Evolutionary conservation across 257 asterid species (phyloP).

Genomic region (Solanum infundibuliforme): DNA sequence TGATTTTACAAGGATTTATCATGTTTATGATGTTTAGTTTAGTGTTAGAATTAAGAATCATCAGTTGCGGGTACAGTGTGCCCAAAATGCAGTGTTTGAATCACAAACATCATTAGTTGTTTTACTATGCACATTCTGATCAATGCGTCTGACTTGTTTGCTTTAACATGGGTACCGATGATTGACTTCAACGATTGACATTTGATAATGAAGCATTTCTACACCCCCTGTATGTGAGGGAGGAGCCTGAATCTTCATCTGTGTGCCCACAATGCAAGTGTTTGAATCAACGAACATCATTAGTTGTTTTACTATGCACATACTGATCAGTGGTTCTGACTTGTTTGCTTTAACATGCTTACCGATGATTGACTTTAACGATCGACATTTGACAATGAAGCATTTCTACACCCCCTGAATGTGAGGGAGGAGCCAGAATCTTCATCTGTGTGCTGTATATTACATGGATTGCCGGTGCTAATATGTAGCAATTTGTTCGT

Average conservation of each 20-base stretch:
- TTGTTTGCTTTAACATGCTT: neutral
- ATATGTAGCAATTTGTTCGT: neutral
- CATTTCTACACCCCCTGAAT: neutral
- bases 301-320: neutral
- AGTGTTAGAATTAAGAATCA: neutral
- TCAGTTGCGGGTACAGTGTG: neutral
- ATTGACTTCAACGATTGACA: neutral
- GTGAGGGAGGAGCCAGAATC: neutral
- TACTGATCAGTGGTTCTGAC: neutral
- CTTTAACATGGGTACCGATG: neutral
- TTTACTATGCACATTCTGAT: neutral
- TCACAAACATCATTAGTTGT: neutral
- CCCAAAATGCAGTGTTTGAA: neutral
- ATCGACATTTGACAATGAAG: neutral
- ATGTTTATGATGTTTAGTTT: neutral
- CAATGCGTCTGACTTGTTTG: neutral
- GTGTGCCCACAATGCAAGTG: neutral
- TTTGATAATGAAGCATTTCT: neutral
- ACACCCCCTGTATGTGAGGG: neutral
- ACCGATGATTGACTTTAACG: neutral
- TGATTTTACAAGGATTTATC: conserved; percentile 11
- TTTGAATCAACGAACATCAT: neutral
- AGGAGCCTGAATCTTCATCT: neutral
- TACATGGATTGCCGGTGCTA: neutral
- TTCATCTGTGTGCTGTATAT: neutral